These are phyloP conservation scores for Pythium insidiosum DNA, from an alignment of 352 stramenopile species.

Conservation along the genomic window DNA sequence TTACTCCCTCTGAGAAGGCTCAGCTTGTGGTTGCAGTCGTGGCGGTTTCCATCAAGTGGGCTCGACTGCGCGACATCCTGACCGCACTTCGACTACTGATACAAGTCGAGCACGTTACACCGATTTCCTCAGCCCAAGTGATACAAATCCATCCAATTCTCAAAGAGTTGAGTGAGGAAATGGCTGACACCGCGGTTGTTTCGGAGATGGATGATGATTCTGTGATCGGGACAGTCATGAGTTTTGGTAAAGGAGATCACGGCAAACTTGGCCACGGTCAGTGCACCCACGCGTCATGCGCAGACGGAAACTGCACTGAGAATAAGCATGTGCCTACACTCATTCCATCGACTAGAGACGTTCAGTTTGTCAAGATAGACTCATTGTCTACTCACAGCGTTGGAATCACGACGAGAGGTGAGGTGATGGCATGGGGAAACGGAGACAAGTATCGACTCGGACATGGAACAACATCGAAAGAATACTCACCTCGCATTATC, in stretches of 20 bases:
- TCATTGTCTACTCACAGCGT: constrained; percentile 81
- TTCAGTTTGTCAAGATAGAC: constrained; percentile 61
- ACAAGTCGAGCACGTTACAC: constrained; percentile 12
- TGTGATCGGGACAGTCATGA: constrained; percentile 51
- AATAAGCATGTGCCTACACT: constrained; percentile 70
- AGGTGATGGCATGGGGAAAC: constrained; percentile 77
- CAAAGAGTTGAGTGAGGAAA: too few relatives aligned
- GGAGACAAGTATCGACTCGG: constrained; percentile 78
- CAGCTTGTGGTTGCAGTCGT: constrained; percentile 41
- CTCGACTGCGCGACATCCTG: constrained; percentile 41
- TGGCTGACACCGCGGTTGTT: too few relatives aligned
- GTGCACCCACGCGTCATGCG: constrained; percentile 49
- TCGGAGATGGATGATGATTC: neutral
- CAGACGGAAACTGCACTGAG: constrained; percentile 75
- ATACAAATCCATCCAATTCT: too few relatives aligned
- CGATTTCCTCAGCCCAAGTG: too few relatives aligned
- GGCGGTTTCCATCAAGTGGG: constrained; percentile 63
- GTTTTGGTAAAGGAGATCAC: constrained; percentile 80
- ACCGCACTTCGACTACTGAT: constrained; percentile 30
- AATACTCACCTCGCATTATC: constrained; percentile 57
- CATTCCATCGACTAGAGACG: constrained; percentile 38
- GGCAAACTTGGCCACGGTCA: constrained; percentile 76
- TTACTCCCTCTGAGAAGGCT: constrained; percentile 23
- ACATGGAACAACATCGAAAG: constrained; percentile 61
- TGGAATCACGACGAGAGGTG: constrained; percentile 49